Evolutionary conservation across 108 stramenopile species (phyloP).

Genomic region (Nitzschia sp.): DNA sequence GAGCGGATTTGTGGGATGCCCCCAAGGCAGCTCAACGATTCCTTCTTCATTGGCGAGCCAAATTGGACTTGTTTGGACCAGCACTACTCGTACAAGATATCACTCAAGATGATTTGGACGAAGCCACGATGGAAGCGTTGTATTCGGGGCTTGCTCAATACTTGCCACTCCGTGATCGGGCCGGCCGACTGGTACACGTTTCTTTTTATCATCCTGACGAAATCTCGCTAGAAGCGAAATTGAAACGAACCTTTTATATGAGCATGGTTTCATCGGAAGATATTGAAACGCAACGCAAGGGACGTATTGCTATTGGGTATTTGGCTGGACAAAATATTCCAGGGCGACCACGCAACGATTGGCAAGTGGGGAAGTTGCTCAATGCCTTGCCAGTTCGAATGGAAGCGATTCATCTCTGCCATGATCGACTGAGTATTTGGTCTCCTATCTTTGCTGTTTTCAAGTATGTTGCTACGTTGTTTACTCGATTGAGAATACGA

Average conservation of each 20-base stretch:
- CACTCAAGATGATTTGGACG: slow-evolving; percentile 23
- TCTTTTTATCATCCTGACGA: slow-evolving; percentile 7
- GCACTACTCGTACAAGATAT: slow-evolving; percentile 13
- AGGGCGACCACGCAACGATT: not conserved
- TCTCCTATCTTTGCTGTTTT: slow-evolving; percentile 15
- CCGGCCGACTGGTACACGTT: slow-evolving; percentile 20
- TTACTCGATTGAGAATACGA: slow-evolving; percentile 1
- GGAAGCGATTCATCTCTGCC: slow-evolving; percentile 26
- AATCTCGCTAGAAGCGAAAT: not conserved
- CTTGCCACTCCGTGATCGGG: slow-evolving; percentile 20
- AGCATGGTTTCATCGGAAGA: slow-evolving; percentile 16
- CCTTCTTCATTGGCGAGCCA: slow-evolving; percentile 17
- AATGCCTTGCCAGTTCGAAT: slow-evolving; percentile 20
- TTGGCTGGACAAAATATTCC: not conserved
- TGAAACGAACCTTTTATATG: slow-evolving; percentile 22
- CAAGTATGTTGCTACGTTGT: not conserved
- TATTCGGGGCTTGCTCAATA: slow-evolving; percentile 14
- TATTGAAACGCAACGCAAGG: slow-evolving; percentile 21
- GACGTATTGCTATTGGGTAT: slow-evolving; percentile 6
- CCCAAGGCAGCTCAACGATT: slow-evolving; percentile 22
- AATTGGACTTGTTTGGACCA: slow-evolving; percentile 28
- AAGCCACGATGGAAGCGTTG: slow-evolving; percentile 4
- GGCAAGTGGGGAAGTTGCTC: slow-evolving; percentile 13
- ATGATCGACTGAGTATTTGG: not conserved
- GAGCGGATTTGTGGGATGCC: slow-evolving; percentile 25